A percentile compares a stretch with the other conserved stretches of the same genome.
phyloP scores from a whole-genome alignment of 2,329 filamentous ascomycete genomes.

The Sphaerostilbella broomeana region DNA sequence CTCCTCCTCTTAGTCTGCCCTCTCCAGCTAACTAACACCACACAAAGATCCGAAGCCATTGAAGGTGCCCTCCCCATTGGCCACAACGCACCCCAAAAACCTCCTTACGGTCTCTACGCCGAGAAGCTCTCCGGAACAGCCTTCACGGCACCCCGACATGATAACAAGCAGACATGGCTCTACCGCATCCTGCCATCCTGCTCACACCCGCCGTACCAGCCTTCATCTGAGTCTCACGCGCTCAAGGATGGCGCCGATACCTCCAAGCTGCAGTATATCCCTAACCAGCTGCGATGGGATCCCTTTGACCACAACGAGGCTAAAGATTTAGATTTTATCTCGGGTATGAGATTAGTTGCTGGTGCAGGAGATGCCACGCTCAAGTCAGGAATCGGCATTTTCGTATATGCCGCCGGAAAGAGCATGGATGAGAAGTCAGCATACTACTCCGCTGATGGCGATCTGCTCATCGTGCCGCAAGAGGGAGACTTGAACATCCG shows the following conservation, averaged over 20 bases:
- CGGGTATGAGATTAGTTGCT: conserved; percentile 61
- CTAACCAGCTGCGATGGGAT: conserved; percentile 80
- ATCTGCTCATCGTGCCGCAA: conserved; percentile 70
- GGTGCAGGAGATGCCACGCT: conserved; percentile 73
- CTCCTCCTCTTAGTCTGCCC: neutral
- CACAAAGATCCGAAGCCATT: conserved; percentile 72
- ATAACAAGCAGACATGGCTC: conserved; percentile 67
- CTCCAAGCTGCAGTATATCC: conserved; percentile 35
- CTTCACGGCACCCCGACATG: conserved; percentile 62
- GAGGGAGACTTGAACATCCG: conserved; percentile 68
- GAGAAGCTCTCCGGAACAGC: conserved; percentile 71
- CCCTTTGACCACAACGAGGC: conserved; percentile 65
- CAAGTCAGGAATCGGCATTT: conserved; percentile 74
- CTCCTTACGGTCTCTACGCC: conserved; percentile 70
- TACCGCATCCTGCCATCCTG: conserved; percentile 63
- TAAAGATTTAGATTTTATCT: conserved; percentile 44
- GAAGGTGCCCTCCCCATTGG: conserved; percentile 66
- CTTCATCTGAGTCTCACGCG: conserved; percentile 29
- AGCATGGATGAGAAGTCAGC: conserved; percentile 69
- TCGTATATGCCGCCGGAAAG: conserved; percentile 71
- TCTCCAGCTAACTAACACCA: too few relatives aligned
- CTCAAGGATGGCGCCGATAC: conserved; percentile 18
- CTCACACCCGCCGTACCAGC: conserved; percentile 50
- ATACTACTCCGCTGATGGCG: conserved; percentile 80
- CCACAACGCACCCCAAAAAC: conserved; percentile 77